phyloP scores from a whole-genome alignment of 495 filamentous ascomycete species.

The Annulohypoxylon nitens region DNA sequence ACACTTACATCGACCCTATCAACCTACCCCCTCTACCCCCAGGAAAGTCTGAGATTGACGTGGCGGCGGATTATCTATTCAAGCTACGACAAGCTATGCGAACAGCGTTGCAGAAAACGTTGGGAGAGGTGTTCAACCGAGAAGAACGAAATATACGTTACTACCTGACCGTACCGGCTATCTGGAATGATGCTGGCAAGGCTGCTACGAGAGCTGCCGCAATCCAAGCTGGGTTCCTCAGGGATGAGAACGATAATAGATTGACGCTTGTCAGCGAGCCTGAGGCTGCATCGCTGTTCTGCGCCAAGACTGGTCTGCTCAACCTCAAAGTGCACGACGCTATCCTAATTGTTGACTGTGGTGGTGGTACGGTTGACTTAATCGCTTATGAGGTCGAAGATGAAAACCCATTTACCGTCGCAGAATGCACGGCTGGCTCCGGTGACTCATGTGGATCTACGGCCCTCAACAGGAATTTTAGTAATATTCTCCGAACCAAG shows the following conservation, averaged over 20 bases:
- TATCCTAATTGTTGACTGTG: constrained; percentile 80
- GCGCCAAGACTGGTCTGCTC: constrained; percentile 78
- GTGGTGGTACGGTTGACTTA: constrained; percentile 80
- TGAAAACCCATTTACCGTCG: constrained; percentile 79
- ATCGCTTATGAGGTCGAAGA: constrained; percentile 84
- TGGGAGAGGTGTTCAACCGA: constrained; percentile 80
- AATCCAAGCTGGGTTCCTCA: constrained; percentile 79
- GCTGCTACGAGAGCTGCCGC: constrained; percentile 78
- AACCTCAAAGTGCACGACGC: constrained; percentile 82
- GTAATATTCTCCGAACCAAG: constrained; percentile 80
- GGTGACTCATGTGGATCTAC: constrained; percentile 82
- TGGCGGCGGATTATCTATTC: constrained; percentile 81
- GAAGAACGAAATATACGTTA: constrained; percentile 81
- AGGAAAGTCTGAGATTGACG: constrained; percentile 82
- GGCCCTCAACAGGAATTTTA: constrained; percentile 80
- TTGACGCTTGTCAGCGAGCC: constrained; percentile 79
- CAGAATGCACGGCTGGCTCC: constrained; percentile 80
- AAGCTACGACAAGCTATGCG: constrained; percentile 81
- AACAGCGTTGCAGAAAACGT: constrained; percentile 78
- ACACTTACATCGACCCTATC: constrained; percentile 84
- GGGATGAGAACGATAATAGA: constrained; percentile 81
- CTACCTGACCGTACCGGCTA: constrained; percentile 79
- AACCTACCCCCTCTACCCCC: constrained; percentile 81
- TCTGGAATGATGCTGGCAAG: constrained; percentile 83
- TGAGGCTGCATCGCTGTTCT: constrained; percentile 79